Evolutionary conservation across 2,329 filamentous ascomycete genomes (phyloP).

Genomic region (Paradendryphiella salina): DNA sequence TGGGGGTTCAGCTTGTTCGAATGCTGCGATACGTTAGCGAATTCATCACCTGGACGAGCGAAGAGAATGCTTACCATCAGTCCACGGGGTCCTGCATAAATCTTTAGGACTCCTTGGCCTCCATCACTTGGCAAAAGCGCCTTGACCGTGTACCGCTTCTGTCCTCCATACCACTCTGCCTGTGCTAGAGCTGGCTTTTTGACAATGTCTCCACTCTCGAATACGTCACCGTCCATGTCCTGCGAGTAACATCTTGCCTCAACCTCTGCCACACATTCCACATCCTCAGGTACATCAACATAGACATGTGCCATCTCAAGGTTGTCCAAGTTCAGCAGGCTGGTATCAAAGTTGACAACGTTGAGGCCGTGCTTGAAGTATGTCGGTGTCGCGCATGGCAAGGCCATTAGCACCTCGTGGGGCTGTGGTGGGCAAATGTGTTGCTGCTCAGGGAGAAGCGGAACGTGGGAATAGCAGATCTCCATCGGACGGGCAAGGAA

Average conservation of each 20-base stretch:
- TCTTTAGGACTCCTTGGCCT: conserved; percentile 80
- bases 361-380: conserved; percentile 83
- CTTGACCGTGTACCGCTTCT: conserved; percentile 92
- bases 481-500: conserved; percentile 89
- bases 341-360: conserved; percentile 89
- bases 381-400: conserved; percentile 82
- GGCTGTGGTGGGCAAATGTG: conserved; percentile 89
- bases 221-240: conserved; percentile 87
- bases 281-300: conserved; percentile 82
- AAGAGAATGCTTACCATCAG: conserved; percentile 65
- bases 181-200: conserved; percentile 87
- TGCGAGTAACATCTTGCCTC: conserved; percentile 79
- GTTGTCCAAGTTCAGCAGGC: conserved; percentile 80
- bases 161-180: conserved; percentile 83
- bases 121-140: conserved; percentile 89
- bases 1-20: conserved; percentile 96
- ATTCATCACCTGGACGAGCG: not conserved
- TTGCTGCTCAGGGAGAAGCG: conserved; percentile 83
- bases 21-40: conserved; percentile 56
- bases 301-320: conserved; percentile 91
- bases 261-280: conserved; percentile 90
- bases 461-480: conserved; percentile 94
- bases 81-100: conserved; percentile 92
- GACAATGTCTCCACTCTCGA: conserved; percentile 86
- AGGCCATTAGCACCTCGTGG: conserved; percentile 79